Conservation (phyloP, 1,284 basidiomycete species). For the Chalciporus piperatoides region DNA sequence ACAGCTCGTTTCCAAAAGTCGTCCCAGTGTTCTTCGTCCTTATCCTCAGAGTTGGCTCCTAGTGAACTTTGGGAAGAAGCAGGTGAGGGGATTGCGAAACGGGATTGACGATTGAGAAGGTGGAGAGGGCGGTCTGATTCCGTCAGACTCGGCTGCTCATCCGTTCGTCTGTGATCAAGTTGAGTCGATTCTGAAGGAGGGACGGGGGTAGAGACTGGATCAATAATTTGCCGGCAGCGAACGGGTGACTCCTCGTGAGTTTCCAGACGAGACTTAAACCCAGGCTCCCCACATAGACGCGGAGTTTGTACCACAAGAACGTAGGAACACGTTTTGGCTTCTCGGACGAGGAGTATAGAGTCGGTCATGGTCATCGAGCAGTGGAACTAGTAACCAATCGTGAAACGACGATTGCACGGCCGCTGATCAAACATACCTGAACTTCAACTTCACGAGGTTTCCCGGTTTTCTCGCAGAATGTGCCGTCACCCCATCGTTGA, state of each 20-base stretch:
- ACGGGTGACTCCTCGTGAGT: slow-evolving; percentile 63
- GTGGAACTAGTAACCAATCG: slow-evolving; percentile 64
- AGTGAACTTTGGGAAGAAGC: slow-evolving; percentile 20
- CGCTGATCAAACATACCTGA: slow-evolving; percentile 54
- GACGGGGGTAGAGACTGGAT: slow-evolving; percentile 27
- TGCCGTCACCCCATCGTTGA: slow-evolving; percentile 88
- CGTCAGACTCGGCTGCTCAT: slow-evolving; percentile 23
- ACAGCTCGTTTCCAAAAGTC: slow-evolving; percentile 34
- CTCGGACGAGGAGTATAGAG: slow-evolving; percentile 85
- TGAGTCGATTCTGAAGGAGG: slow-evolving; percentile 32
- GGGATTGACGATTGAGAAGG: slow-evolving; percentile 45
- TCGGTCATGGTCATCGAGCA: slow-evolving; percentile 90
- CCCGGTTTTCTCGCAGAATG: slow-evolving; percentile 87
- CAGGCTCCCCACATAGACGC: slow-evolving; percentile 85
- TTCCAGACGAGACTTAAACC: slow-evolving; percentile 76
- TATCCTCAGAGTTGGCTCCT: slow-evolving; percentile 16
- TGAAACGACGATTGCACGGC: slow-evolving; percentile 12
- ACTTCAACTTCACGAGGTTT: slow-evolving; percentile 85
- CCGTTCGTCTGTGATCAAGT: slow-evolving; percentile 32
- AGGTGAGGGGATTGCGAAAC: slow-evolving; percentile 42
- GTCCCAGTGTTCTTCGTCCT: slow-evolving; percentile 22
- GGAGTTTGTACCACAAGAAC: slow-evolving; percentile 91
- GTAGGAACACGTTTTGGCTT: slow-evolving; percentile 88
- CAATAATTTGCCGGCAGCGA: slow-evolving; percentile 71
- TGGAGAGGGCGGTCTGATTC: slow-evolving; percentile 55